Base-by-base conservation (phyloP, 169 alveolate genomes). In the Babesia gibsoni region DNA sequence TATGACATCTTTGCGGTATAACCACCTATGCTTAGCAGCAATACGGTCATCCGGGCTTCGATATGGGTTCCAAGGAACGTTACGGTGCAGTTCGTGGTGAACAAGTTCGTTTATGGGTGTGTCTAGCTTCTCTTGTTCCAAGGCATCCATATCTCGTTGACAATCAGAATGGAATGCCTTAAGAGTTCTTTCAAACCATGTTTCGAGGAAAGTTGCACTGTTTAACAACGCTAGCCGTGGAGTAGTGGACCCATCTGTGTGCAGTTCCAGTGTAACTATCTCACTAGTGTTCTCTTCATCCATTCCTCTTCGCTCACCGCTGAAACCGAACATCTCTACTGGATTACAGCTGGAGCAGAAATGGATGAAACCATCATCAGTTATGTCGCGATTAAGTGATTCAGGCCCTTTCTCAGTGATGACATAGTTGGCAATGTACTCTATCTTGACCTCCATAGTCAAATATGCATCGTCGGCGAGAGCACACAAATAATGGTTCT, bases 1-100 rank as follows among this genome's bases (percentile, higher is more conserved):
- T 33, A 56, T 74, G 22, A 90, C 94, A 52, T 91, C 95, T 27
- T 88, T 64, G 18, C 93, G 79, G 75, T 85, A 88, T 45, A 88
- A 77, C 90, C 91, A 90, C 50, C 79, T 67, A 46, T 77, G 84
- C 16, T 85, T 49, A 35, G 86, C 84, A 20, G 89, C 54, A 22
- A 77, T 65, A 20, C 89, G 72, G 29, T 90, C 92, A 48, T 84
- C 65, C 1, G 93, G 85, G 16, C 52, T 57, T 46, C 84, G 77
- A 57, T 90, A 90, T 23, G 94, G 94, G 64, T 90, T 91, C 95
- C 95, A 91, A 18, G 95, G 95, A 35, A 89, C 90, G 70, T 90
- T 88, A 16, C 84, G 73, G 68, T 83, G 88, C 80, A 88, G 67
- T 58, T 91, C 95, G 32, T 82, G 91, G 61, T 89, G 80, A 18